Evolutionary conservation across 345 rosid species (phyloP).

Genomic region (Rubroshorea leprosula): DNA sequence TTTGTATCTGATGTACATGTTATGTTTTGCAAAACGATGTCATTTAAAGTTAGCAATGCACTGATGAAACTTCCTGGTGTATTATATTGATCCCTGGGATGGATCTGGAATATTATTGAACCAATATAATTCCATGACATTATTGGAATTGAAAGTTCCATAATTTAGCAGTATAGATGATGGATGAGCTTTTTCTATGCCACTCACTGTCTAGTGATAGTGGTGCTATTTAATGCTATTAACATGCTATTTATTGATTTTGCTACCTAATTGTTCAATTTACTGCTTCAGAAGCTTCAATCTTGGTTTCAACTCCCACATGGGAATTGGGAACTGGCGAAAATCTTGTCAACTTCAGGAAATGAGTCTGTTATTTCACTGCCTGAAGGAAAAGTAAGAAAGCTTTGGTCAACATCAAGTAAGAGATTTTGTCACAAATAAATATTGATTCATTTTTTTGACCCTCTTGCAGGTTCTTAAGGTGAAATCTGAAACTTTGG

Average conservation of each 20-base stretch:
- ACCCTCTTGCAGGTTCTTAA: constrained; percentile 45
- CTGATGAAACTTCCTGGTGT: no score
- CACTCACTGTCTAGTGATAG: neutral
- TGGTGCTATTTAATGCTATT: neutral
- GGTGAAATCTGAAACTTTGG: constrained; percentile 63
- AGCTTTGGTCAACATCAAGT: constrained; percentile 15
- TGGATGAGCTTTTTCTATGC: neutral
- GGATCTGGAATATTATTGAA: no score
- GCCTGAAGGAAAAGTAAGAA: constrained; percentile 74
- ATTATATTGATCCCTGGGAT: no score
- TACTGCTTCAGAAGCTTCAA: constrained; percentile 62
- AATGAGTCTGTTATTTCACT: constrained; percentile 59
- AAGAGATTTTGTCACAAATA: constrained; percentile 8
- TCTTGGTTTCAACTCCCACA: constrained; percentile 81
- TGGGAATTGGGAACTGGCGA: constrained; percentile 88
- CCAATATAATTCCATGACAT: no score
- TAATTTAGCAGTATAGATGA: neutral
- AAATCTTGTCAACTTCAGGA: constrained; percentile 61
- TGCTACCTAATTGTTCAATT: constrained; percentile 20
- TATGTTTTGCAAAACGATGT: no score
- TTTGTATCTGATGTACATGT: no score
- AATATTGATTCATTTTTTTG: constrained; percentile 13
- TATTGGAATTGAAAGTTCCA: neutral
- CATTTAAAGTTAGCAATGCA: no score
- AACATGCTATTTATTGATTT: constrained; percentile 6